Evolutionary conservation across 2,329 filamentous ascomycete species (phyloP).

Genomic region (Stemphylium beticola): DNA sequence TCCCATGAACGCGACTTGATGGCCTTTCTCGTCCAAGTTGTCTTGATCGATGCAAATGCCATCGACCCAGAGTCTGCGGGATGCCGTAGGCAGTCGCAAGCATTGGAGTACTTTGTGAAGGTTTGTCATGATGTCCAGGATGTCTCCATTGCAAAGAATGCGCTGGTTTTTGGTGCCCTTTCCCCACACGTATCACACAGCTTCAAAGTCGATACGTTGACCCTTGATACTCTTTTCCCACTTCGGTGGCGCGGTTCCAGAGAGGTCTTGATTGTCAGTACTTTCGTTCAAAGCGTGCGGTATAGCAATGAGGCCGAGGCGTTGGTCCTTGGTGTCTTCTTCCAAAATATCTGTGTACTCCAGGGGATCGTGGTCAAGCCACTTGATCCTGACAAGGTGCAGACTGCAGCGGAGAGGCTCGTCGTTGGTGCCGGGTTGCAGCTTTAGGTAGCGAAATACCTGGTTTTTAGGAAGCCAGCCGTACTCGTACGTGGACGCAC

Average conservation of each 20-base stretch:
- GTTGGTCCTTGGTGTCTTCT: neutral
- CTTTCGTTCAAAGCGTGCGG: too few relatives aligned
- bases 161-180: constrained; percentile 4
- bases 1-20: constrained; percentile 21
- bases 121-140: constrained; percentile 11
- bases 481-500: constrained; percentile 3
- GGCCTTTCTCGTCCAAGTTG: constrained; percentile 16
- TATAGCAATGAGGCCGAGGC: neutral
- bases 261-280: too few relatives aligned
- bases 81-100: constrained; percentile 2
- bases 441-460: constrained; percentile 5
- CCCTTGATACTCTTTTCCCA: too few relatives aligned
- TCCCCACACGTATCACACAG: constrained; percentile 23
- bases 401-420: constrained; percentile 16
- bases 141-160: constrained; percentile 9
- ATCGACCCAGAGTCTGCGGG: constrained; percentile 21
- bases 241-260: too few relatives aligned
- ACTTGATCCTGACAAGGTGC: neutral
- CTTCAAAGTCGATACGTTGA: constrained; percentile 12
- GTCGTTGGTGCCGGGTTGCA: constrained; percentile 2
- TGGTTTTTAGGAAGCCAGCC: constrained; percentile 4
- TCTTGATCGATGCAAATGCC: constrained; percentile 25
- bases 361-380: too few relatives aligned
- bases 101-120: constrained; percentile 11
- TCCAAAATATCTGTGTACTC: too few relatives aligned